Conservation (phyloP, 768 basidiomycete species). For the Boletus tomentosulus region DNA sequence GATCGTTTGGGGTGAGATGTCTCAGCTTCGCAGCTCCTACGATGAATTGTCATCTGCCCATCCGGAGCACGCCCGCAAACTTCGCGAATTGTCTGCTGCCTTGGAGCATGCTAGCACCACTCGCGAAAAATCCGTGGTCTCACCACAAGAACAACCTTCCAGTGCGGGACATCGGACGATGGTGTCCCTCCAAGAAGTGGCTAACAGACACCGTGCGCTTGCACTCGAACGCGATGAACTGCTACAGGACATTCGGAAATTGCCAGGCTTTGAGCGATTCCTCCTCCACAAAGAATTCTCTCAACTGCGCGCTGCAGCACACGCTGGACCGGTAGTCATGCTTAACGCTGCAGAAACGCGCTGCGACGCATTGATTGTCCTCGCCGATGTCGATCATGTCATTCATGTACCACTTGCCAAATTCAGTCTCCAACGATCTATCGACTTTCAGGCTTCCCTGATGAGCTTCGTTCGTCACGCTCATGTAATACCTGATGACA, state of each 20-base stretch:
- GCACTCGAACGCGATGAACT: not conserved
- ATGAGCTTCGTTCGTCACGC: not conserved
- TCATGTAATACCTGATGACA: not conserved
- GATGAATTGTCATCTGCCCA: not conserved
- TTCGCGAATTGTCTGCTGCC: not conserved
- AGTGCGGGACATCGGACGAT: not conserved
- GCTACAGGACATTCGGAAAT: not conserved
- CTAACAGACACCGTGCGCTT: not conserved
- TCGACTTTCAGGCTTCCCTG: not conserved
- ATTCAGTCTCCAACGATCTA: not conserved
- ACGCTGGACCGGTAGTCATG: not conserved
- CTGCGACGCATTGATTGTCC: slow-evolving; percentile 1
- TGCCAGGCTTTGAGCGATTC: not conserved
- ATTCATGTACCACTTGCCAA: not conserved
- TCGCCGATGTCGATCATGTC: too few relatives aligned
- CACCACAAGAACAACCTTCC: not conserved
- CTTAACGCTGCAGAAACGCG: not conserved
- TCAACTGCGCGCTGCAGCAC: not conserved
- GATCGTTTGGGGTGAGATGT: slow-evolving; percentile 9
- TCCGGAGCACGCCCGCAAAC: slow-evolving; percentile 5
- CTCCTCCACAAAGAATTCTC: not conserved
- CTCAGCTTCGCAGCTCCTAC: slow-evolving; percentile 9
- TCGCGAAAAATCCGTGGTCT: not conserved
- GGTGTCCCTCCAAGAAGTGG: not conserved
- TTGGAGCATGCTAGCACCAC: not conserved